phyloP scores from a whole-genome alignment of 2,329 filamentous ascomycete species.

The Monilinia vaccinii-corymbosi region DNA sequence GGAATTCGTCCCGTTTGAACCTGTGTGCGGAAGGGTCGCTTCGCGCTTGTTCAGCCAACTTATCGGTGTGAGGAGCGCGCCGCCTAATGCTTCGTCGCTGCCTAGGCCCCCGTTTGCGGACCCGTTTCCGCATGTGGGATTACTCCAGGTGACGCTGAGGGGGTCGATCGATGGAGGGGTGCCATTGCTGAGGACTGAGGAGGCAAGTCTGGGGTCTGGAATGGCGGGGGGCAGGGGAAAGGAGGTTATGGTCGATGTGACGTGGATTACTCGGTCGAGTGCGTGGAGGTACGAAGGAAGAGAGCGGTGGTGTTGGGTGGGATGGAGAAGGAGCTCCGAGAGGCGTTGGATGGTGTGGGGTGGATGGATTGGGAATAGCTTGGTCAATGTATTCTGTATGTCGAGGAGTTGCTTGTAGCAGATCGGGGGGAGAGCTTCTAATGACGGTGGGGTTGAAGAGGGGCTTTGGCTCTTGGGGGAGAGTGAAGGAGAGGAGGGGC shows the following conservation, averaged over 20 bases:
- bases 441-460: conserved; percentile 26
- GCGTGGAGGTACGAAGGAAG: conserved; percentile 82
- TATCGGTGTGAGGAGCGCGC: conserved; percentile 86
- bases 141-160: conserved; percentile 39
- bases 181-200: conserved; percentile 50
- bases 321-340: conserved; percentile 72
- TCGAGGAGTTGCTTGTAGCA: conserved; percentile 36
- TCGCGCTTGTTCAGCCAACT: conserved; percentile 61
- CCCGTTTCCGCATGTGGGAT: conserved; percentile 31
- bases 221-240: conserved; percentile 73
- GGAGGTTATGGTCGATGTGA: conserved; percentile 69
- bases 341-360: conserved; percentile 91
- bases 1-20: conserved; percentile 3
- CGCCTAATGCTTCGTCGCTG: conserved; percentile 81
- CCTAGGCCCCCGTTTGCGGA: conserved; percentile 42
- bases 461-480: conserved; percentile 41
- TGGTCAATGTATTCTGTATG: conserved; percentile 51
- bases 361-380: conserved; percentile 63
- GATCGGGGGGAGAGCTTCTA: background rate
- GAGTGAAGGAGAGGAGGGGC: conserved; percentile 34
- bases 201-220: conserved; percentile 46
- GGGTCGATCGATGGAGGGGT: conserved; percentile 28
- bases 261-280: conserved; percentile 80
- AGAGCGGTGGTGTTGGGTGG: conserved; percentile 69
- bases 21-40: conserved; percentile 11